Evolutionary conservation across 1,284 basidiomycete genomes (phyloP).

Genomic region (Leccinum pachyderme): DNA sequence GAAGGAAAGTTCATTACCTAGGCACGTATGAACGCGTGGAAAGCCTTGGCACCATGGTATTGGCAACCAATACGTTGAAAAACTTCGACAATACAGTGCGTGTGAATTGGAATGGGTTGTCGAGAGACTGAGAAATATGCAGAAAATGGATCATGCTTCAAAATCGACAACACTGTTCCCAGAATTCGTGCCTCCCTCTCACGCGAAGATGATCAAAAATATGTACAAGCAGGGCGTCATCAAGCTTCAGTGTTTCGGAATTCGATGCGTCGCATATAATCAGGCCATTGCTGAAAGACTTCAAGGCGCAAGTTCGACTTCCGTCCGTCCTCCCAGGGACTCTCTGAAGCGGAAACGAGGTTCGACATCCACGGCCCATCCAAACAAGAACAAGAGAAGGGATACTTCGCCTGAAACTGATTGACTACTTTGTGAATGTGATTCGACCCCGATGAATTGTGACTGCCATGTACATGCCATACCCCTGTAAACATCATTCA

Average conservation of each 20-base stretch:
- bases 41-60: conserved; percentile 8
- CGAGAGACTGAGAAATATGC: conserved; percentile 2
- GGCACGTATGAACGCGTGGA: conserved; percentile 29
- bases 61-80: conserved; percentile 14
- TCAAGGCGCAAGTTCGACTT: background rate
- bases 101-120: background rate
- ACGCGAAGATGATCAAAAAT: conserved; percentile 25
- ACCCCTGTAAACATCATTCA: background rate
- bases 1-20: conserved; percentile 15
- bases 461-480: conserved; percentile 1
- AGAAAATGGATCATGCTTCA: conserved; percentile 19
- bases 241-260: conserved; percentile 28
- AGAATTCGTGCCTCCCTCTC: conserved; percentile 28
- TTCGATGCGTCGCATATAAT: conserved; percentile 25
- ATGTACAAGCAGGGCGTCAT: conserved; percentile 33
- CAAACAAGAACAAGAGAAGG: conserved; percentile 16
- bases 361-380: background rate
- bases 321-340: background rate
- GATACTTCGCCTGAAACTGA: background rate
- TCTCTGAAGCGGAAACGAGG: conserved; percentile 19
- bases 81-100: conserved; percentile 12
- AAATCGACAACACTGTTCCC: conserved; percentile 19
- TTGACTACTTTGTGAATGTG: background rate
- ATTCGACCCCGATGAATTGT: conserved; percentile 8
- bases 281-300: conserved; percentile 17